These are phyloP conservation scores for Simmondsia chinensis DNA, from an alignment of 148 eudicot species.

Conservation along the genomic window DNA sequence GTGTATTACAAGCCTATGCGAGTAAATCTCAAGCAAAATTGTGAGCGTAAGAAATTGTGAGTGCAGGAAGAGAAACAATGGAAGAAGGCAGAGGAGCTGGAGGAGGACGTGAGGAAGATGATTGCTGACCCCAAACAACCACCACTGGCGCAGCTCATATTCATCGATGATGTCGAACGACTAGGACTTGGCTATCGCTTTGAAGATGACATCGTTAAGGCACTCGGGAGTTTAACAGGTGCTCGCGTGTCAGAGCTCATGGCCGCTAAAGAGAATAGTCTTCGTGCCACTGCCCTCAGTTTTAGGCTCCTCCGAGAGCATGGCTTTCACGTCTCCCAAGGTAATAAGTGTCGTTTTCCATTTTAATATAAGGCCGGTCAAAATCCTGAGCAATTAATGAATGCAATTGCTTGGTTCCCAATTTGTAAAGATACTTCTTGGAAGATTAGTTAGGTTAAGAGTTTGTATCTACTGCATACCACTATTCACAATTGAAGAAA, in stretches of 20 bases:
- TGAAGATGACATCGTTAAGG: conserved; percentile 4
- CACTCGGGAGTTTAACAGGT: conserved; percentile 6
- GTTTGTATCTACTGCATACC: too few species aligned
- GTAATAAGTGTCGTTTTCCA: conserved; percentile 3
- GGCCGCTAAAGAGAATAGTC: neutral
- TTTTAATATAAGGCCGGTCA: too few species aligned
- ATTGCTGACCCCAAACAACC: conserved; percentile 2
- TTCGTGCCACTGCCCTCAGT: conserved; percentile 8
- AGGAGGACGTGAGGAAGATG: conserved; percentile 11
- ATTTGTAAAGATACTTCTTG: too few species aligned
- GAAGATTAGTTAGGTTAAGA: too few species aligned
- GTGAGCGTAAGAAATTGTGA: too few species aligned
- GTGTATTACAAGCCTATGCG: too few species aligned
- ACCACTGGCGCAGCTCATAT: conserved; percentile 5
- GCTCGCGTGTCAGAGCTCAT: neutral
- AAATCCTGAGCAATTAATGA: too few species aligned
- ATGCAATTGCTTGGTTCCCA: too few species aligned
- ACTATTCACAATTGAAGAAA: too few species aligned
- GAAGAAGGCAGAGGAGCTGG: conserved; percentile 4
- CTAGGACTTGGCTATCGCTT: conserved; percentile 21
- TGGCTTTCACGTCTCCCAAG: conserved; percentile 15
- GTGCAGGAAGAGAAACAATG: neutral
- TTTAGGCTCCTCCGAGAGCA: conserved; percentile 16
- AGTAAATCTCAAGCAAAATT: too few species aligned
- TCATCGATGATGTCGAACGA: conserved; percentile 21